Conservation (phyloP, 371 early-diverging fungal genomes). For the Lichtheimia ornata region DNA sequence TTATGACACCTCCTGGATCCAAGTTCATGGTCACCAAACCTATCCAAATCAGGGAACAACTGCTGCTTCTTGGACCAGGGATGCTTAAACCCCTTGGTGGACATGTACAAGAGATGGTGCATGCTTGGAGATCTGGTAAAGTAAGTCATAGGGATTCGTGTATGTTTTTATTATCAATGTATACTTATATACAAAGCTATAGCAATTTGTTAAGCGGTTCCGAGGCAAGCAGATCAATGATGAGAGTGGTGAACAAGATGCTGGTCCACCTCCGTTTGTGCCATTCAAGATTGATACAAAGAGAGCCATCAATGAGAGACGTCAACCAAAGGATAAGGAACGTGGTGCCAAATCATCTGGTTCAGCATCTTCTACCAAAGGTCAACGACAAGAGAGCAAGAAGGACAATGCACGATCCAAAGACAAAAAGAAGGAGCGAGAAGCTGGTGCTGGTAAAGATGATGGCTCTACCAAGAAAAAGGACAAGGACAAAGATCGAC, state of each 20-base stretch:
- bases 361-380: neutral
- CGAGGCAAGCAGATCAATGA: conserved; percentile 12
- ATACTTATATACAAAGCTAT: neutral
- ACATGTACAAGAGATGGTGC: conserved; percentile 43
- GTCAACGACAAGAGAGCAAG: neutral
- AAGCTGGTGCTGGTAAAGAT: neutral
- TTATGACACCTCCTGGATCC: conserved; percentile 47
- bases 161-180: neutral
- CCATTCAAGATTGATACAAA: conserved; percentile 34
- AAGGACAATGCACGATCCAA: conserved; percentile 2
- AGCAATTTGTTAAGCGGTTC: conserved; percentile 43
- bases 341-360: neutral
- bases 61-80: conserved; percentile 35
- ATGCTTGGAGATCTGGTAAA: conserved; percentile 51
- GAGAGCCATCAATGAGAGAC: neutral
- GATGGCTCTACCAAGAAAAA: neutral
- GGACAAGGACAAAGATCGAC: conserved; percentile 8
- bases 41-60: conserved; percentile 33
- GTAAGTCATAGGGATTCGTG: conserved; percentile 11
- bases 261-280: conserved; percentile 45
- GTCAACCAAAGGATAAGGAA: neutral
- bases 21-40: conserved; percentile 37
- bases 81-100: conserved; percentile 41
- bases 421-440: neutral
- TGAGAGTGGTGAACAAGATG: conserved; percentile 11